Conservation (phyloP, 2,329 filamentous ascomycete species). For the Neonectria ditissima region DNA sequence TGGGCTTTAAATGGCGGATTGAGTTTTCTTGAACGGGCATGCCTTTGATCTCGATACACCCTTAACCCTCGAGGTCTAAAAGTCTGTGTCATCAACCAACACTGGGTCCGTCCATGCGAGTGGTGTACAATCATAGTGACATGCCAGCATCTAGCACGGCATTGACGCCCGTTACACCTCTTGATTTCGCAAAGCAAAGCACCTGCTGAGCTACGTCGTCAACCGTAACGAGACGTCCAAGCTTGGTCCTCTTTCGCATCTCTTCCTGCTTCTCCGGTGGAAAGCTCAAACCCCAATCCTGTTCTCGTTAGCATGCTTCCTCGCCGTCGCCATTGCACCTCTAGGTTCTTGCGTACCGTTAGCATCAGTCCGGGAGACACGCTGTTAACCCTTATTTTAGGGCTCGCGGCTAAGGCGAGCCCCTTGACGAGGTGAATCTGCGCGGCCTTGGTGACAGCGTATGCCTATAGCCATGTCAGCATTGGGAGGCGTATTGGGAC, state of each 20-base stretch:
- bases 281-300: conserved; percentile 74
- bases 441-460: conserved; percentile 82
- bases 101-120: neutral
- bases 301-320: conserved; percentile 8
- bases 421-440: conserved; percentile 69
- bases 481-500: neutral
- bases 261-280: conserved; percentile 66
- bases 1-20: neutral
- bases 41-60: conserved; percentile 15
- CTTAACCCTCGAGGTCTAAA: conserved; percentile 5
- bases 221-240: conserved; percentile 69
- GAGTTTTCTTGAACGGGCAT: conserved; percentile 5
- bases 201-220: conserved; percentile 67
- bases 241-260: conserved; percentile 65
- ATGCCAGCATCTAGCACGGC: conserved; percentile 57
- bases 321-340: no score
- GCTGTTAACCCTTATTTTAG: conserved; percentile 69
- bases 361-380: conserved; percentile 66
- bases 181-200: conserved; percentile 60
- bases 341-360: conserved; percentile 50
- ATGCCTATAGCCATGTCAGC: conserved; percentile 63
- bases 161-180: conserved; percentile 65
- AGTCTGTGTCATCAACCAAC: neutral
- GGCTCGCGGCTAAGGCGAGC: conserved; percentile 64
- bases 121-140: conserved; percentile 6